These are phyloP conservation scores for Alnus rubra DNA, from an alignment of 306 rosid species.

Conservation along the genomic window DNA sequence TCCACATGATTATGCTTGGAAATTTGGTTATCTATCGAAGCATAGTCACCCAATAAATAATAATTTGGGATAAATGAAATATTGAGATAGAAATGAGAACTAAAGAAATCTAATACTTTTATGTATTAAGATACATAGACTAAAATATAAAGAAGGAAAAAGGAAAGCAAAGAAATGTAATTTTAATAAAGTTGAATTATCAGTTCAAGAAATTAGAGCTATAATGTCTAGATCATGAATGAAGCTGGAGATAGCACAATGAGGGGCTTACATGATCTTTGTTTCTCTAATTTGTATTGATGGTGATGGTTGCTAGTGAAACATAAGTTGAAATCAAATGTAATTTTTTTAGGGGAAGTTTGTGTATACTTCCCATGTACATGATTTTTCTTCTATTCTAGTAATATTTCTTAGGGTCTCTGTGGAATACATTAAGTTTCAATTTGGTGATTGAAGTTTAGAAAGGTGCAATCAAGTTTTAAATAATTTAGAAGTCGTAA, in stretches of 20 bases:
- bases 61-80: neutral
- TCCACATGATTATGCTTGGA: neutral
- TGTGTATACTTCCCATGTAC: neutral
- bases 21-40: neutral
- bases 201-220: neutral
- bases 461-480: neutral
- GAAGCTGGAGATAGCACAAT: neutral
- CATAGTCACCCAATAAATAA: neutral
- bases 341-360: neutral
- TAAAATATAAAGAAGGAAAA: neutral
- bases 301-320: neutral
- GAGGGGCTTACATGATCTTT: neutral
- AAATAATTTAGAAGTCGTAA: too few species aligned
- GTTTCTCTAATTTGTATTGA: neutral
- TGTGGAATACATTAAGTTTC: too few species aligned
- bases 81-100: neutral
- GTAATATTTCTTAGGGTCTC: neutral
- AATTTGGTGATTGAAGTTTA: neutral
- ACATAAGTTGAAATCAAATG: neutral
- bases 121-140: neutral
- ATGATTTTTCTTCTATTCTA: neutral
- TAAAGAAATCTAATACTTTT: neutral
- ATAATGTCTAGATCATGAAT: neutral
- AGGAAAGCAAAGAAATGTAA: neutral
- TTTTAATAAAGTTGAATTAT: neutral